Base-by-base conservation (phyloP, 2,329 filamentous ascomycete species). In the Pseudogymnoascus sp. region DNA sequence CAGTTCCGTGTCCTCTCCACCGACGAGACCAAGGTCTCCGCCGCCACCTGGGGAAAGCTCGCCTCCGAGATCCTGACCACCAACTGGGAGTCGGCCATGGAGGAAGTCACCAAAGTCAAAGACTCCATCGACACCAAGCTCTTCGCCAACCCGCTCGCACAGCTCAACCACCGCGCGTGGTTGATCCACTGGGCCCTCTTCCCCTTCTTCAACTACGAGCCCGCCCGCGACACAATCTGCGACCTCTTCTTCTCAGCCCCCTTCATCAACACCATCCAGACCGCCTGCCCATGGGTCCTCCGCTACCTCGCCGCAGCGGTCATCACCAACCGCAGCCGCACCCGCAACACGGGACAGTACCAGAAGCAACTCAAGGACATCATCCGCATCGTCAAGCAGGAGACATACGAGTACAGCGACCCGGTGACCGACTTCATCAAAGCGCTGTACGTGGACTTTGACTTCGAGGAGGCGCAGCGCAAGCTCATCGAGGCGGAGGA, bases 221-320 rank as follows among this genome's bases (percentile, higher is more conserved):
- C 86, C 68, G 91, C 91, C 64, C 91, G 93, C 73, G 94, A 99
- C 74, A 85, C 86, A 70, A 84, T 99, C 71, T 91, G 94, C 73
- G 94, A 99, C 71, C 87, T 97, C 75, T 94, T 97, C 84, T 97
- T 99, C 85, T 95, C 90, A 67, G 90, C 92, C 68, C 85, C 91
- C 71, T 99, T 91, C 83, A 99, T 99, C 86, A 99, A 97, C 85
- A 97, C 93, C 71, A 97, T 99, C 76, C 94, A 99, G 84, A 97
- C 94, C 65, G 89, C 87, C 72, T 97, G 92, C 82, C 93, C 94
- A 5, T 99, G 94, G 94, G 87, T 96, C 67, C 83, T 99, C 72
- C 88, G 94, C 70, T 99, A 99, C 78, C 84, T 99, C 64, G 87
- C 92, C 65, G 92, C 92, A 60, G 90, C 93, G 69, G 93, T 99